These are phyloP conservation scores for Aureobasidium sp. DNA, from an alignment of 2,329 filamentous ascomycete genomes.

Conservation along the genomic window DNA sequence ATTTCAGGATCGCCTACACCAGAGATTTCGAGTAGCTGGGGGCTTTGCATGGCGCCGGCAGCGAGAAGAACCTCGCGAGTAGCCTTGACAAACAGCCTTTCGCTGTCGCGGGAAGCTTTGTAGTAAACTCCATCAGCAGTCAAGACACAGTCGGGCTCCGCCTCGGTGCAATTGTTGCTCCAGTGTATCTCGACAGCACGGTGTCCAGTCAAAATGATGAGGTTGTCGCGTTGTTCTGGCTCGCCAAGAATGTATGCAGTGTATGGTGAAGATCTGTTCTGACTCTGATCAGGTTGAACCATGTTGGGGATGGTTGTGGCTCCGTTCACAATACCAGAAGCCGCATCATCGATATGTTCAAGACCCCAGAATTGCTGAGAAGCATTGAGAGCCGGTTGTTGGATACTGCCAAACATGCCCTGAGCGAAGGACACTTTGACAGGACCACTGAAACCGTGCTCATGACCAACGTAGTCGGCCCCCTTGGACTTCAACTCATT, in stretches of 20 bases:
- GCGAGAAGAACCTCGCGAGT: conserved; percentile 46
- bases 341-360: conserved; percentile 16
- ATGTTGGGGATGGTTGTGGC: conserved; percentile 22
- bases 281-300: conserved; percentile 17
- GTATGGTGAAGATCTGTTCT: conserved; percentile 22
- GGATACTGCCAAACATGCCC: conserved; percentile 20
- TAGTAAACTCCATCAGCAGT: conserved; percentile 18
- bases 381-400: conserved; percentile 19
- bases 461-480: conserved; percentile 14
- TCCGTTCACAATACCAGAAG: conserved; percentile 19
- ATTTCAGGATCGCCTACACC: conserved; percentile 43
- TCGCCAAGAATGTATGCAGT: conserved; percentile 21
- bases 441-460: conserved; percentile 18
- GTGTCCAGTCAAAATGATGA: conserved; percentile 21
- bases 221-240: conserved; percentile 19
- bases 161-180: conserved; percentile 1
- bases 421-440: conserved; percentile 20
- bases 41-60: conserved; percentile 47
- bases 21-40: conserved; percentile 49
- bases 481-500: conserved; percentile 16
- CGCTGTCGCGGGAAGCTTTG: conserved; percentile 15
- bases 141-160: neutral
- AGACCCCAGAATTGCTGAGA: conserved; percentile 18
- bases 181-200: conserved; percentile 20
- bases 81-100: conserved; percentile 20